Percentiles rank a stretch among this genome's conserved stretches.
Conservation (phyloP, 148 eudicot genomes). For the Selenicereus undatus region DNA sequence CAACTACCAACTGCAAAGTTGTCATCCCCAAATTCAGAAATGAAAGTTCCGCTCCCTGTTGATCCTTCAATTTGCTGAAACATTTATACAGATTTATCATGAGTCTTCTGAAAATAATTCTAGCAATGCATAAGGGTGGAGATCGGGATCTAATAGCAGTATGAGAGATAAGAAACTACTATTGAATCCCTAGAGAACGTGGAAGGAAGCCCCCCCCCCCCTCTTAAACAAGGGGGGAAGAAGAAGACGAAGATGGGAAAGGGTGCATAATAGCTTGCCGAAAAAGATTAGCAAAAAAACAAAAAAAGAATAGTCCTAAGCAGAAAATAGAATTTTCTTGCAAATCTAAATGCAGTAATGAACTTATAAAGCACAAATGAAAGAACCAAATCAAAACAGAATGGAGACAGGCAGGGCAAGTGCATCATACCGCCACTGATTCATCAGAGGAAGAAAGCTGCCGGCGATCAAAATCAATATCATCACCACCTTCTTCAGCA, state of each 20-base stretch:
- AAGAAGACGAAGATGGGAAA: too few relatives aligned
- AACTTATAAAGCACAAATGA: not conserved
- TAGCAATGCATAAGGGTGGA: not conserved
- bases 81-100: conserved; percentile 11
- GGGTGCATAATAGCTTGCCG: too few relatives aligned
- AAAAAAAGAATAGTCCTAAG: too few relatives aligned
- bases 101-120: not conserved
- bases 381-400: not conserved
- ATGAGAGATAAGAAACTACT: too few relatives aligned
- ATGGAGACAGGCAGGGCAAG: not conserved
- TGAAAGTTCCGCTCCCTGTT: conserved; percentile 25
- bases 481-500: conserved; percentile 82
- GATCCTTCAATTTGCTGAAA: conserved; percentile 43
- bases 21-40: conserved; percentile 72
- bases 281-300: too few relatives aligned
- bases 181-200: too few relatives aligned
- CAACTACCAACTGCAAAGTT: conserved; percentile 70
- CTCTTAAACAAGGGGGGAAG: too few relatives aligned
- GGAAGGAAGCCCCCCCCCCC: too few relatives aligned
- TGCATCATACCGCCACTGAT: conserved; percentile 39
- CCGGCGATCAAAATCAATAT: conserved; percentile 77
- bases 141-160: too few relatives aligned
- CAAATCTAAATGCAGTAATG: not conserved
- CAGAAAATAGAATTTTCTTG: not conserved
- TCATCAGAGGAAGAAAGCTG: conserved; percentile 55